A percentile compares a stretch with the other conserved stretches of the same genome.
Conservation (phyloP, 2,329 filamentous ascomycete genomes). For the Neonectria hederae region DNA sequence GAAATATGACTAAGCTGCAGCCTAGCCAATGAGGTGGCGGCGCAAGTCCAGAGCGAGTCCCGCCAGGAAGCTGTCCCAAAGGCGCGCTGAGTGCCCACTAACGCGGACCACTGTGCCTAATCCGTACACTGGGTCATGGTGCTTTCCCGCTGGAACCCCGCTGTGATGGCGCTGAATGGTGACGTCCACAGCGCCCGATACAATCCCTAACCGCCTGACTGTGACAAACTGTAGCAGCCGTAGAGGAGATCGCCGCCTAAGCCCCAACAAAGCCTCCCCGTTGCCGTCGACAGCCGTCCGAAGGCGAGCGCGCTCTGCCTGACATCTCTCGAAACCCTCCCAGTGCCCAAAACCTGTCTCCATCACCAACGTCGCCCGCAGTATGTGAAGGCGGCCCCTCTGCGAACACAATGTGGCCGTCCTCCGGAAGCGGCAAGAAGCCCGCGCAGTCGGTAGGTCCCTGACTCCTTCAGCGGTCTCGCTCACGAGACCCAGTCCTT, state of each 20-base stretch:
- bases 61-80: slow-evolving; percentile 10
- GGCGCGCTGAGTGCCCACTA: slow-evolving; percentile 1
- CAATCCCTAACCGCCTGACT: neutral
- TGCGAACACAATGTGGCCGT: slow-evolving; percentile 67
- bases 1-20: slow-evolving; percentile 31
- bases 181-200: slow-evolving; percentile 14
- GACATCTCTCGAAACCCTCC: neutral
- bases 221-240: neutral
- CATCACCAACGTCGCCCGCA: slow-evolving; percentile 19
- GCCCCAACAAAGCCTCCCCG: slow-evolving; percentile 17
- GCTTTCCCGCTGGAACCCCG: slow-evolving; percentile 8
- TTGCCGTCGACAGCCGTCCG: slow-evolving; percentile 17
- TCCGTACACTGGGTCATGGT: slow-evolving; percentile 6
- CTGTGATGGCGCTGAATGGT: slow-evolving; percentile 15
- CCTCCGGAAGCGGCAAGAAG: slow-evolving; percentile 74
- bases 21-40: slow-evolving; percentile 28
- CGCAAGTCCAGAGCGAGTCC: slow-evolving; percentile 17
- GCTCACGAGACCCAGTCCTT: slow-evolving; percentile 34
- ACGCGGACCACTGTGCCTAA: neutral
- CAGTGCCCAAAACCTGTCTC: slow-evolving; percentile 9
- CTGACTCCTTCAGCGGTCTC: slow-evolving; percentile 27
- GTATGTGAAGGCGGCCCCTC: slow-evolving; percentile 34
- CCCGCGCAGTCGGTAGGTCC: slow-evolving; percentile 73
- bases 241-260: slow-evolving; percentile 18
- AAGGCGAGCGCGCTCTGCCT: slow-evolving; percentile 1